These are phyloP conservation scores for Lactarius sanguifluus DNA, from an alignment of 768 basidiomycete species.

Conservation along the genomic window DNA sequence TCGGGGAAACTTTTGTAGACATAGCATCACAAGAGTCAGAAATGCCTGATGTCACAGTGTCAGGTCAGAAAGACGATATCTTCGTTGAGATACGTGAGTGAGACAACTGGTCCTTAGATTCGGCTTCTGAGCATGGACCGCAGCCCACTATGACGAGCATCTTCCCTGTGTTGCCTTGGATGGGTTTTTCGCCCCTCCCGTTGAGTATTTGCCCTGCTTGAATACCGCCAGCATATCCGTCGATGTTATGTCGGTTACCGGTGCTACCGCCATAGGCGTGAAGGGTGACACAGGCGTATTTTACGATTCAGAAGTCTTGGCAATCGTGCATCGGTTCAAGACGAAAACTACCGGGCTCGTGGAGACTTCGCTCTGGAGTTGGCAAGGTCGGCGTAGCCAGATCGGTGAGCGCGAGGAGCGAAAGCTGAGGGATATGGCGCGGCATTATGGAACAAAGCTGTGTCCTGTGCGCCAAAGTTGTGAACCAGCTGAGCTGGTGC, in stretches of 20 bases:
- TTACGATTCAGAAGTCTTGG: conserved; percentile 71
- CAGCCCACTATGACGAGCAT: conserved; percentile 40
- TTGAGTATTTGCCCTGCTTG: conserved; percentile 33
- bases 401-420: conserved; percentile 59
- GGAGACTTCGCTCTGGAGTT: conserved; percentile 71
- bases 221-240: conserved; percentile 64
- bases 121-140: conserved; percentile 6
- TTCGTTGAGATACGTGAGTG: conserved; percentile 39
- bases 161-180: conserved; percentile 52
- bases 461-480: conserved; percentile 53
- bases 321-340: conserved; percentile 69
- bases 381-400: conserved; percentile 60
- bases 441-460: conserved; percentile 62
- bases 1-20: background rate
- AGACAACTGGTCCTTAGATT: conserved; percentile 10
- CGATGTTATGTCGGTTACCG: conserved; percentile 63
- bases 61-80: conserved; percentile 7
- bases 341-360: conserved; percentile 63
- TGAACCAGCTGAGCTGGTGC: conserved; percentile 63
- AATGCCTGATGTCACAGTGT: background rate
- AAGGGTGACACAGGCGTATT: conserved; percentile 53
- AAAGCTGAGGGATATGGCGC: conserved; percentile 69
- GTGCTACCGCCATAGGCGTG: conserved; percentile 48
- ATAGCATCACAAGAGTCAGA: background rate
- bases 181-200: conserved; percentile 40